phyloP scores from a whole-genome alignment of 2,329 filamentous ascomycete genomes.

The Cercospora sp. region DNA sequence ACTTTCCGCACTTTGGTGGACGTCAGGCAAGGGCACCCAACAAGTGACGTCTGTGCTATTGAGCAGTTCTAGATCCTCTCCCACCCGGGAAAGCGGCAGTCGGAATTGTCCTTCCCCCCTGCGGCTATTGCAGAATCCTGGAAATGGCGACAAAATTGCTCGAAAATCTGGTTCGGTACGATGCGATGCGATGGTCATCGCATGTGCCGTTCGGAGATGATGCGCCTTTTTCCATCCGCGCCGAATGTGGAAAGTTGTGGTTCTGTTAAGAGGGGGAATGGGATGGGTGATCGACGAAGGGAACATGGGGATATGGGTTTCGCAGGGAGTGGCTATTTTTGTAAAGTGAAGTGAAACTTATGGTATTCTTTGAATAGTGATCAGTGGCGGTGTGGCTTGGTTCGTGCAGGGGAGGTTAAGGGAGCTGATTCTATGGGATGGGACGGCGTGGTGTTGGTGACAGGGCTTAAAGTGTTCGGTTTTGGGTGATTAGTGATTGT shows the following conservation, averaged over 20 bases:
- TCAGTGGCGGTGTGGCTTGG: neutral
- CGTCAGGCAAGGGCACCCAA: no score
- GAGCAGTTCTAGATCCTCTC: neutral
- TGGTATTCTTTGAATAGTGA: neutral
- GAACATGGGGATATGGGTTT: no score
- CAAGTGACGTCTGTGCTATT: neutral
- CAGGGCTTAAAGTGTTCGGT: neutral
- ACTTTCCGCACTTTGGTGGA: no score
- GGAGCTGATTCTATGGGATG: neutral
- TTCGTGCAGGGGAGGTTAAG: neutral
- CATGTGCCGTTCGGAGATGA: neutral
- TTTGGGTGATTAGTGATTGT: neutral
- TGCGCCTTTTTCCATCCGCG: neutral
- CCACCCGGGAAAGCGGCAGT: neutral
- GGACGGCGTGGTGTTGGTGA: neutral
- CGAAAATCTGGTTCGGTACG: neutral
- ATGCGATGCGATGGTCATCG: neutral
- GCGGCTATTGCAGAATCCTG: neutral
- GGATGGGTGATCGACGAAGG: neutral
- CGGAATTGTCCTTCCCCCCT: neutral
- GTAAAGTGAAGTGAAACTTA: neutral
- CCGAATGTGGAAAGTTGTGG: neutral
- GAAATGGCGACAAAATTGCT: neutral
- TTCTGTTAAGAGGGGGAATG: neutral
- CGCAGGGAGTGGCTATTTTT: no score